phyloP scores from a whole-genome alignment of 176 grass and related monocot species.

The Zea mays region DNA sequence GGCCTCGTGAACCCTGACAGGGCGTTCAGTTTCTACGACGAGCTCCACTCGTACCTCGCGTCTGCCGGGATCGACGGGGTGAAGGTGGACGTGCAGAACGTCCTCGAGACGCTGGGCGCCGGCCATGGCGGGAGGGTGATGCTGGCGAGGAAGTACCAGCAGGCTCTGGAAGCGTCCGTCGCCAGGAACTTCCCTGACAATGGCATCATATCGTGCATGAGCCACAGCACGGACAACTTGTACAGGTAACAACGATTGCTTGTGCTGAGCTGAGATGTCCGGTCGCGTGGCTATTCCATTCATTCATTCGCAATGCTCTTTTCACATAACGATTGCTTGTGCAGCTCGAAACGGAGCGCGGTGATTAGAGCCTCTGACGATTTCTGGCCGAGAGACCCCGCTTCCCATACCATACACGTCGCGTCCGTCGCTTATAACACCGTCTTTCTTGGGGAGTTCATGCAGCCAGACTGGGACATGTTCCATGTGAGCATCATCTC shows the following conservation, averaged over 20 bases:
- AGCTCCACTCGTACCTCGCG: conserved; percentile 75
- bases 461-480: conserved; percentile 94
- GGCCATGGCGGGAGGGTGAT: conserved; percentile 71
- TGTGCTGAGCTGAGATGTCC: not conserved
- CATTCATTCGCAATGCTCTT: no score
- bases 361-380: conserved; percentile 86
- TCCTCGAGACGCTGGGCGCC: conserved; percentile 76
- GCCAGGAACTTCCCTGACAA: conserved; percentile 72
- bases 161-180: conserved; percentile 76
- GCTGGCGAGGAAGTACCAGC: conserved; percentile 79
- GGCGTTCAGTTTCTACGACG: conserved; percentile 71
- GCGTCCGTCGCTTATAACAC: conserved; percentile 76
- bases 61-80: conserved; percentile 76
- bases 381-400: conserved; percentile 78
- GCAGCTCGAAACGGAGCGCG: conserved; percentile 70
- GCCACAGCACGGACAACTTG: conserved; percentile 79
- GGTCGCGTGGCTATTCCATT: no score
- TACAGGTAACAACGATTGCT: conserved; percentile 50
- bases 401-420: conserved; percentile 82
- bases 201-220: conserved; percentile 89
- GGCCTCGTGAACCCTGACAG: conserved; percentile 81
- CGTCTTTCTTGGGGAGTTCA: conserved; percentile 76
- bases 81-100: conserved; percentile 88
- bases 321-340: no score
- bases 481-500: conserved; percentile 64